Conservation (phyloP, 2,329 filamentous ascomycete species). For the Colletotrichum incanum region DNA sequence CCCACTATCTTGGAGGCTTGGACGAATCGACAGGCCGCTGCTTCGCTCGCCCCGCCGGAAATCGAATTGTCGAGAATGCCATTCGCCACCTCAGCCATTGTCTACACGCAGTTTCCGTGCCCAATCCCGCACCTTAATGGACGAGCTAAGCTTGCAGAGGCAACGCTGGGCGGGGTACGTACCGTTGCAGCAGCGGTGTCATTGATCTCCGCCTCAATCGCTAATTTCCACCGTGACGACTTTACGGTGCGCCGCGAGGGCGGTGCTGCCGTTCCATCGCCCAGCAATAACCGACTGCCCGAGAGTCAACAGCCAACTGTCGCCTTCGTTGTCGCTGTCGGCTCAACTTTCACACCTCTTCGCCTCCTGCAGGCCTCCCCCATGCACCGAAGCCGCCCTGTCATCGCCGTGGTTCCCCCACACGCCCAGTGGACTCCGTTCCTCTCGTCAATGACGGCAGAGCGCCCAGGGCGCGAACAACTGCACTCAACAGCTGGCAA, state of each 20-base stretch:
- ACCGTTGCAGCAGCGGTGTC: conserved; percentile 17
- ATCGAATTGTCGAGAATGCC: conserved; percentile 43
- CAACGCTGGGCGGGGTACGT: conserved; percentile 12
- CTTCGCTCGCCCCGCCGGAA: conserved; percentile 31
- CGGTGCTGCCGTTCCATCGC: conserved; percentile 32
- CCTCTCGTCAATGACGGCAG: conserved; percentile 15
- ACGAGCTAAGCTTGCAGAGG: conserved; percentile 5
- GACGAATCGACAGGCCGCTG: conserved; percentile 7
- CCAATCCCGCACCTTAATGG: conserved; percentile 5
- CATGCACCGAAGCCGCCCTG: not conserved
- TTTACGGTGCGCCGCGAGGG: conserved; percentile 22
- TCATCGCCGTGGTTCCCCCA: not conserved
- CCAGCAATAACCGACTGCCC: not conserved
- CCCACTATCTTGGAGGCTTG: not conserved
- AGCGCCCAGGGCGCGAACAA: not conserved
- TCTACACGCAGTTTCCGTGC: conserved; percentile 2
- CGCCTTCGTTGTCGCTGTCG: not conserved
- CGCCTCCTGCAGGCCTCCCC: conserved; percentile 21
- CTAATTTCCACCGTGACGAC: conserved; percentile 32
- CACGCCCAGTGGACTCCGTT: not conserved
- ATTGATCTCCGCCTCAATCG: conserved; percentile 34
- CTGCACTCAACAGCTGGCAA: conserved; percentile 19
- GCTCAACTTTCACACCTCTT: not conserved
- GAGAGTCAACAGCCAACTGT: not conserved
- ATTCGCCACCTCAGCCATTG: conserved; percentile 40